A percentile compares a stretch with the other conserved stretches of the same genome.
Evolutionary conservation across 192 early-diverging fungal genomes (phyloP).

Genomic region (Coemansia sp.): DNA sequence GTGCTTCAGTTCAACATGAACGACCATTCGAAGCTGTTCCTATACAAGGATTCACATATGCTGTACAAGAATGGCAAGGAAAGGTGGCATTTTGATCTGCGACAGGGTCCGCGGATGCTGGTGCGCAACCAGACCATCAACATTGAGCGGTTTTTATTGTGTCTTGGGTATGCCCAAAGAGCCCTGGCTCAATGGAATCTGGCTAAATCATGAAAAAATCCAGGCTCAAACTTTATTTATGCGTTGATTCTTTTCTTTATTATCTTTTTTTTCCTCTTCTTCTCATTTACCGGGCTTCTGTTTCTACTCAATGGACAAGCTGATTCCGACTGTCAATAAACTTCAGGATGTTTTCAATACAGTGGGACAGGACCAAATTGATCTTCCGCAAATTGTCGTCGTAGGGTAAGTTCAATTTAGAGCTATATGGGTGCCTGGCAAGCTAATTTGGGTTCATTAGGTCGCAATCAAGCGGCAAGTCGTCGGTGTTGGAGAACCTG

Average conservation of each 20-base stretch:
- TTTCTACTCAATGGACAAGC: conserved; percentile 62
- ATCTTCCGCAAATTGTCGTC: conserved; percentile 83
- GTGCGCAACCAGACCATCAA: conserved; percentile 35
- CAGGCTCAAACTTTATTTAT: not conserved
- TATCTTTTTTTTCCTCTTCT: conserved; percentile 1
- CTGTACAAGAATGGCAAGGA: conserved; percentile 32
- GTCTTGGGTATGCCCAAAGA: conserved; percentile 40
- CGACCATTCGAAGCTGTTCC: conserved; percentile 46
- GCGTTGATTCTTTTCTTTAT: not conserved
- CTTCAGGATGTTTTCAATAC: conserved; percentile 80
- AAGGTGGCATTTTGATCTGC: conserved; percentile 51
- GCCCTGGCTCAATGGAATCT: conserved; percentile 38
- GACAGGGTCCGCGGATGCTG: conserved; percentile 44
- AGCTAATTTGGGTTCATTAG: conserved; percentile 16
- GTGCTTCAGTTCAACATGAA: conserved; percentile 50
- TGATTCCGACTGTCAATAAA: conserved; percentile 79
- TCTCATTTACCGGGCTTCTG: not conserved
- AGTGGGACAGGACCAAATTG: conserved; percentile 70
- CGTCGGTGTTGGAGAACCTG: conserved; percentile 96
- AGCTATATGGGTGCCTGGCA: not conserved
- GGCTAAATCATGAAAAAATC: not conserved
- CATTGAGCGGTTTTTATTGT: conserved; percentile 45
- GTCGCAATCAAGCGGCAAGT: conserved; percentile 90
- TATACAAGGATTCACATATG: conserved; percentile 44
- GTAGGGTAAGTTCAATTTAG: conserved; percentile 57